phyloP scores from a whole-genome alignment of 495 filamentous ascomycete species.

The Penicilliopsis zonata region DNA sequence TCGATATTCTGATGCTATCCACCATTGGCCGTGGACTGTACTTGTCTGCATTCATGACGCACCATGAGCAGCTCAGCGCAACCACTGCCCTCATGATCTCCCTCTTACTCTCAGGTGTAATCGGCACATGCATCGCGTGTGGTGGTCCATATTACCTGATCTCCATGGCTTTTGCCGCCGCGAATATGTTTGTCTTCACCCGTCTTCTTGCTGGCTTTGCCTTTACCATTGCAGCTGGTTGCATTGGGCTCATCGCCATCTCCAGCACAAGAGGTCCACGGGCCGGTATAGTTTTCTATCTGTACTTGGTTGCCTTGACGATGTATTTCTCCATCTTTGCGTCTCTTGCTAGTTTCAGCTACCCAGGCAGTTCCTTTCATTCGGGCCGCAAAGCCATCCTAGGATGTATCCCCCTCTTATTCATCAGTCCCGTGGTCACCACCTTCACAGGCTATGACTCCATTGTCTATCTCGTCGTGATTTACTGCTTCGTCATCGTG shows the following conservation, averaged over 20 bases:
- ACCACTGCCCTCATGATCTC: conserved; percentile 46
- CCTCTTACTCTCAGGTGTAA: conserved; percentile 41
- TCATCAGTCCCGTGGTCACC: conserved; percentile 35
- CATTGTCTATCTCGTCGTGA: conserved; percentile 33
- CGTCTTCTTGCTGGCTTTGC: conserved; percentile 46
- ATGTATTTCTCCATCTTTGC: conserved; percentile 39
- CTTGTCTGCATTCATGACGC: conserved; percentile 40
- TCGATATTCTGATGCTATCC: conserved; percentile 47
- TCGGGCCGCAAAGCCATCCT: conserved; percentile 36
- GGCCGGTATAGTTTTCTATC: conserved; percentile 35
- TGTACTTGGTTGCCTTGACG: conserved; percentile 35
- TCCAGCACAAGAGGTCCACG: conserved; percentile 22
- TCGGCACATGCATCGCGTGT: conserved; percentile 47
- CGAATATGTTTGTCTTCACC: conserved; percentile 48
- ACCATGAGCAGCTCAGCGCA: conserved; percentile 37
- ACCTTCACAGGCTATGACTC: conserved; percentile 34
- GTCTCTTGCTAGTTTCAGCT: conserved; percentile 44
- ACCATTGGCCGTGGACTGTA: conserved; percentile 46
- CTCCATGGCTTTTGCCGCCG: conserved; percentile 46
- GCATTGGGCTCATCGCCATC: conserved; percentile 39
- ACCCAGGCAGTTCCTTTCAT: conserved; percentile 40
- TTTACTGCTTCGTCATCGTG: conserved; percentile 31
- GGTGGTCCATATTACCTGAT: conserved; percentile 50
- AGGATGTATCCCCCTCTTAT: conserved; percentile 32
- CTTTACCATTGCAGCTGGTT: conserved; percentile 33